Evolutionary conservation across 768 basidiomycete genomes (phyloP).

Genomic region (Rossbeevera mucosa): DNA sequence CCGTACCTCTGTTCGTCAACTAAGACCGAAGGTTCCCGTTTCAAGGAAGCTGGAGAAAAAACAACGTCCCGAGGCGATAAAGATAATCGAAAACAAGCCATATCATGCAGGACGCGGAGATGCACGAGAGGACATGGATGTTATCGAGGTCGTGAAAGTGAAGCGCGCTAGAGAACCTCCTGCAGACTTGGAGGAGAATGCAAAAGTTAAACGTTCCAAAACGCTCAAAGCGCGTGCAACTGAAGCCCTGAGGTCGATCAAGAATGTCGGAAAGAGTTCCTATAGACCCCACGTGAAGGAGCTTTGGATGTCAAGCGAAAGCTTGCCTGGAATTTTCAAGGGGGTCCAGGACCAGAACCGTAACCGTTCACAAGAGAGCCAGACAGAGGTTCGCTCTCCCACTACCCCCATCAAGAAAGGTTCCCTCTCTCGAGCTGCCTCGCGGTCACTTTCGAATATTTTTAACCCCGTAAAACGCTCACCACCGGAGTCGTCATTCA

Average conservation of each 20-base stretch:
- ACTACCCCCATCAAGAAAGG: conserved; percentile 22
- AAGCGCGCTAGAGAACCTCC: conserved; percentile 33
- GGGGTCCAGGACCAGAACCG: conserved; percentile 24
- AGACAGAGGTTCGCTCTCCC: conserved; percentile 10
- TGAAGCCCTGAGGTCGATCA: conserved; percentile 44
- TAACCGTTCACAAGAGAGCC: conserved; percentile 10
- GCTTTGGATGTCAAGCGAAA: conserved; percentile 29
- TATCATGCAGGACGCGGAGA: conserved; percentile 22
- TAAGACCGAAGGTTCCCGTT: conserved; percentile 5
- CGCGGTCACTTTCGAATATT: conserved; percentile 32
- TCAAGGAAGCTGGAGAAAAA: conserved; percentile 28
- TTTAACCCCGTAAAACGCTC: conserved; percentile 19
- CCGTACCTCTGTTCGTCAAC: conserved; percentile 5
- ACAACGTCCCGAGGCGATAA: conserved; percentile 27
- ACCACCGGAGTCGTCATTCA: conserved; percentile 29
- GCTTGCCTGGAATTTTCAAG: conserved; percentile 24
- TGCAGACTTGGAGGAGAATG: conserved; percentile 23
- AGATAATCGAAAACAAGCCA: conserved; percentile 21
- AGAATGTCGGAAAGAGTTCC: conserved; percentile 36
- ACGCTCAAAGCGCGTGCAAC: conserved; percentile 46
- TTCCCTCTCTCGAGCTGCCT: conserved; percentile 22
- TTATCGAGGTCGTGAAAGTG: conserved; percentile 59
- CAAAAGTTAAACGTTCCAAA: conserved; percentile 32
- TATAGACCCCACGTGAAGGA: conserved; percentile 40
- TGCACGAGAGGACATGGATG: conserved; percentile 46